phyloP scores from a whole-genome alignment of 2,329 filamentous ascomycete genomes.

The Penicillium janthinellum region DNA sequence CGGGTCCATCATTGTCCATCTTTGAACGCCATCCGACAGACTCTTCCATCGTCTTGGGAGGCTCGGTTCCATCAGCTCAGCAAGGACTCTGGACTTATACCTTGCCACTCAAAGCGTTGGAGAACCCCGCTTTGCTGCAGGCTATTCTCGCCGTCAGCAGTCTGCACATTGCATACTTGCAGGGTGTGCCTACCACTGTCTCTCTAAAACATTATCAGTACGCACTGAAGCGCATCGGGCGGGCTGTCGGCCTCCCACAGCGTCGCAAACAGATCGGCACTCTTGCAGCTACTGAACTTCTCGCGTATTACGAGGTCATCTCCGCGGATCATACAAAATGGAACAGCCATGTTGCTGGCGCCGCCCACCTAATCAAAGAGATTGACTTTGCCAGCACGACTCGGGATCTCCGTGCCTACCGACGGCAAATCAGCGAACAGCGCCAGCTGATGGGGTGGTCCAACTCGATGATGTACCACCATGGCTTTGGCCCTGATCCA shows the following conservation, averaged over 20 bases:
- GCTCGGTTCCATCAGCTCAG: constrained; percentile 62
- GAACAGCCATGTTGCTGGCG: constrained; percentile 88
- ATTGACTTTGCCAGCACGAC: constrained; percentile 77
- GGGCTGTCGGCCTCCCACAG: constrained; percentile 68
- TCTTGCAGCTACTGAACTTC: constrained; percentile 80
- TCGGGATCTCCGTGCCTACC: constrained; percentile 67
- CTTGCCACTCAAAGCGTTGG: constrained; percentile 79
- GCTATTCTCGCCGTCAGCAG: constrained; percentile 86
- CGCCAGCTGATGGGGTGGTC: constrained; percentile 31
- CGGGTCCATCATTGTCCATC: constrained; percentile 80
- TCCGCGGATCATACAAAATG: constrained; percentile 93
- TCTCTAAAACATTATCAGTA: constrained; percentile 92
- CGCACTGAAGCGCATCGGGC: constrained; percentile 75
- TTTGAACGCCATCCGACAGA: constrained; percentile 83
- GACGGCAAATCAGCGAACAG: constrained; percentile 48
- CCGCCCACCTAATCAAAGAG: constrained; percentile 78
- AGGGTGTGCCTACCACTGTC: constrained; percentile 71
- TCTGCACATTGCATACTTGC: constrained; percentile 82
- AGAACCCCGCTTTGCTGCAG: constrained; percentile 83
- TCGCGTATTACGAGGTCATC: constrained; percentile 94
- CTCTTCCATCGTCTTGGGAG: constrained; percentile 66
- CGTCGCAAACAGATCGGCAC: constrained; percentile 76
- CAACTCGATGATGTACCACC: constrained; percentile 20
- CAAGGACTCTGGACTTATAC: constrained; percentile 68
- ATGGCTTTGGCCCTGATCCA: constrained; percentile 36